phyloP scores from a whole-genome alignment of 495 filamentous ascomycete species.

The Aspergillus indologenus region DNA sequence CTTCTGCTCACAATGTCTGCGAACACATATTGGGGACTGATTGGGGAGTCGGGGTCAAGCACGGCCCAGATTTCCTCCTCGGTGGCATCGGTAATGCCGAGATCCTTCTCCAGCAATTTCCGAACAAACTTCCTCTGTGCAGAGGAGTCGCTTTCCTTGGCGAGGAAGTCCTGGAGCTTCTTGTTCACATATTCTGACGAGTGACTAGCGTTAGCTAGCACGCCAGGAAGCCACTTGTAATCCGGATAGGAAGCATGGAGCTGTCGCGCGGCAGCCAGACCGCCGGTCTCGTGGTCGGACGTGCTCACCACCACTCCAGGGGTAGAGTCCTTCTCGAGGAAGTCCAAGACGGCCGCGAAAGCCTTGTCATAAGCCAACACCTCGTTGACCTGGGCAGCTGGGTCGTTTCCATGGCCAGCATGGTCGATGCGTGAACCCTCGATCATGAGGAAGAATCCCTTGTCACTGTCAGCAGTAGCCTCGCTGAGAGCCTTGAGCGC shows the following conservation, averaged over 20 bases:
- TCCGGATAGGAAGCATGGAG: slow-evolving; percentile 63
- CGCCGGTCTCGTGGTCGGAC: slow-evolving; percentile 94
- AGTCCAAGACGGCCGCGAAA: slow-evolving; percentile 78
- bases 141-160: slow-evolving; percentile 21
- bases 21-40: slow-evolving; percentile 57
- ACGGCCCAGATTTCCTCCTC: slow-evolving; percentile 68
- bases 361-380: slow-evolving; percentile 89
- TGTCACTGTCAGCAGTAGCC: slow-evolving; percentile 80
- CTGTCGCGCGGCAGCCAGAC: slow-evolving; percentile 75
- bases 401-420: slow-evolving; percentile 92
- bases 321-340: slow-evolving; percentile 67
- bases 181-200: slow-evolving; percentile 67
- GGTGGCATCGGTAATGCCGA: slow-evolving; percentile 73
- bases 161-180: slow-evolving; percentile 57
- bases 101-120: slow-evolving; percentile 56
- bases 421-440: slow-evolving; percentile 96
- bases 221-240: slow-evolving; percentile 83
- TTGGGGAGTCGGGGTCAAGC: slow-evolving; percentile 46
- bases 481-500: slow-evolving; percentile 73
- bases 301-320: slow-evolving; percentile 82
- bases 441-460: slow-evolving; percentile 98
- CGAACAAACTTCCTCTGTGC: slow-evolving; percentile 53
- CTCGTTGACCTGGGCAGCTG: slow-evolving; percentile 91
- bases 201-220: slow-evolving; percentile 76
- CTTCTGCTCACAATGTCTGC: slow-evolving; percentile 81